phyloP scores from a whole-genome alignment of 129 eudicot species.

The Lonicera japonica region DNA sequence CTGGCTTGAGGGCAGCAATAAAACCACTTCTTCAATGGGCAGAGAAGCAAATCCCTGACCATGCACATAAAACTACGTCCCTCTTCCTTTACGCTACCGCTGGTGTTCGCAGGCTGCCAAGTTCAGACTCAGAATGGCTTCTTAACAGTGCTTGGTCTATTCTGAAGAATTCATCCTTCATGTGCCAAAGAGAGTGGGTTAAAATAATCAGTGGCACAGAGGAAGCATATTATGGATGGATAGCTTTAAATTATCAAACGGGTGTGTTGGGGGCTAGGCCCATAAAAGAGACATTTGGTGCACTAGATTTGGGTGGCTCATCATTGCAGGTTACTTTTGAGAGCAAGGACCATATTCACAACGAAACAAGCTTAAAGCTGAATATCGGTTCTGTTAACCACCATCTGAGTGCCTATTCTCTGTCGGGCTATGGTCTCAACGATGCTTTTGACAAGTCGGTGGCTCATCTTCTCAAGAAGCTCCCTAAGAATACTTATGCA shows the following conservation, averaged over 20 bases:
- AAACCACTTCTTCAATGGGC: constrained; percentile 87
- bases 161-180: constrained; percentile 60
- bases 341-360: constrained; percentile 34
- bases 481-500: constrained; percentile 26
- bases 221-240: constrained; percentile 99
- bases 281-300: constrained; percentile 71
- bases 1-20: constrained; percentile 80
- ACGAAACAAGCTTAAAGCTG: constrained; percentile 62
- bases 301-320: constrained; percentile 97
- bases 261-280: constrained; percentile 65
- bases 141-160: constrained; percentile 69
- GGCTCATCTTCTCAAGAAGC: constrained; percentile 52
- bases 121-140: constrained; percentile 84
- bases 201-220: constrained; percentile 84
- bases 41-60: constrained; percentile 73
- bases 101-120: constrained; percentile 86
- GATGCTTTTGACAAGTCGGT: constrained; percentile 97
- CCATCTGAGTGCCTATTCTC: constrained; percentile 84
- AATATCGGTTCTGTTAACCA: constrained; percentile 80
- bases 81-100: constrained; percentile 94
- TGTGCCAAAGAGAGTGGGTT: constrained; percentile 82
- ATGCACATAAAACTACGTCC: constrained; percentile 69
- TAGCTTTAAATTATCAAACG: constrained; percentile 81
- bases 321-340: constrained; percentile 95
- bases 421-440: constrained; percentile 87